Conservation (phyloP, 257 asterid genomes). For the Knoxia roxburghii region DNA sequence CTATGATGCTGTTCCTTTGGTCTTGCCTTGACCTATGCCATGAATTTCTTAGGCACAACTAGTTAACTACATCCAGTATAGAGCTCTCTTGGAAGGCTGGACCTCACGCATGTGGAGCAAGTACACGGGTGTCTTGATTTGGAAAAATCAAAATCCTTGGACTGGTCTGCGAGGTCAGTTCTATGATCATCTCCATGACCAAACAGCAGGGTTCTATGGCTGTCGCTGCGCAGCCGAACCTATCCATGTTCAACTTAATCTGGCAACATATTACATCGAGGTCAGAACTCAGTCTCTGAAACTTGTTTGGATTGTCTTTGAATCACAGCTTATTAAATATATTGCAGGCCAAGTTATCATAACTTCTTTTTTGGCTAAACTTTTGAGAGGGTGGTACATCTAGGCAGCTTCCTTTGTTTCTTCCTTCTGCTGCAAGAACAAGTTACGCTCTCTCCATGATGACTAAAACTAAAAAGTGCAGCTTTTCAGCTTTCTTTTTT, state of each 20-base stretch:
- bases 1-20: background rate
- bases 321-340: background rate
- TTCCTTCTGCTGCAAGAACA: background rate
- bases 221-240: constrained; percentile 96
- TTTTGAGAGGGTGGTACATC: background rate
- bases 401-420: background rate
- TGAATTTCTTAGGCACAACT: constrained; percentile 71
- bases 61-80: constrained; percentile 81
- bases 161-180: constrained; percentile 96
- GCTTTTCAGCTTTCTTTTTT: background rate
- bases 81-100: constrained; percentile 99
- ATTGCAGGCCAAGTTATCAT: background rate
- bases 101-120: constrained; percentile 96
- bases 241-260: constrained; percentile 89
- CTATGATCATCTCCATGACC: constrained; percentile 95
- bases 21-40: constrained; percentile 10
- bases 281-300: constrained; percentile 26
- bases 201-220: constrained; percentile 96
- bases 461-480: background rate
- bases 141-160: constrained; percentile 99
- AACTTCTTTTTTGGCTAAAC: background rate
- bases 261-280: constrained; percentile 64
- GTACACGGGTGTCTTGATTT: constrained; percentile 89
- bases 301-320: background rate
- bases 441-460: background rate